These are phyloP conservation scores for Ophiocordyceps robertsii DNA, from an alignment of 2,329 filamentous ascomycete genomes.

Conservation along the genomic window DNA sequence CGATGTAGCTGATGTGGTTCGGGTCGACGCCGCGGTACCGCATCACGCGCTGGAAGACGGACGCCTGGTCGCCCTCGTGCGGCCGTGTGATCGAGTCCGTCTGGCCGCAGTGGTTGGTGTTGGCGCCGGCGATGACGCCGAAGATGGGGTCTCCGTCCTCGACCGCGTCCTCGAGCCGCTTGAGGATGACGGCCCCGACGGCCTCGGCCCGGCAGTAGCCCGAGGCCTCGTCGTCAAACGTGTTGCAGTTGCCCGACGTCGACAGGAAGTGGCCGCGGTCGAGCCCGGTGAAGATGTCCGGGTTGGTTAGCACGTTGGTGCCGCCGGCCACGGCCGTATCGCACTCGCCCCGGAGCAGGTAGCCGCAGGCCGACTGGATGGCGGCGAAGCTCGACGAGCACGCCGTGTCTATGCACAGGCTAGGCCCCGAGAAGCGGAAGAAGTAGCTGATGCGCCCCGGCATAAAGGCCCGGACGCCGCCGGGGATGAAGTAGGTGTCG, in stretches of 20 bases:
- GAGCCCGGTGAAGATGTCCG: conserved; percentile 65
- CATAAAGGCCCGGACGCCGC: conserved; percentile 22
- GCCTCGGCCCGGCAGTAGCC: conserved; percentile 74
- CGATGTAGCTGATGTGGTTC: conserved; percentile 66
- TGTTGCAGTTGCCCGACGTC: conserved; percentile 41
- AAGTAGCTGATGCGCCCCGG: conserved; percentile 44
- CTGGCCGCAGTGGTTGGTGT: conserved; percentile 45
- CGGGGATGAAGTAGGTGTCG: conserved; percentile 39
- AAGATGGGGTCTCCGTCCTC: conserved; percentile 65
- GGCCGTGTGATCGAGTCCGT: conserved; percentile 76
- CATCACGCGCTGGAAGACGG: conserved; percentile 52
- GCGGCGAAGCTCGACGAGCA: conserved; percentile 64
- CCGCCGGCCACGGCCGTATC: conserved; percentile 74
- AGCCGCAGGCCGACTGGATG: conserved; percentile 56
- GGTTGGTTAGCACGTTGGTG: conserved; percentile 48
- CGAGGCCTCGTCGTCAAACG: conserved; percentile 68
- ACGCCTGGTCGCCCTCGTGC: conserved; percentile 62
- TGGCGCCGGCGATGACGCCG: conserved; percentile 61
- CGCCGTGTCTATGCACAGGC: conserved; percentile 62
- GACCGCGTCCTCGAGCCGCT: conserved; percentile 66
- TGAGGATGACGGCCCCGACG: conserved; percentile 62
- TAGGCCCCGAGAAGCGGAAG: conserved; percentile 64
- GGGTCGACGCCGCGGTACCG: conserved; percentile 49
- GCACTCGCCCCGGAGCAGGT: conserved; percentile 57
- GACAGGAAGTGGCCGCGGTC: conserved; percentile 68